phyloP scores from a whole-genome alignment of 2,329 filamentous ascomycete genomes.

The Colletotrichum tropicicola region DNA sequence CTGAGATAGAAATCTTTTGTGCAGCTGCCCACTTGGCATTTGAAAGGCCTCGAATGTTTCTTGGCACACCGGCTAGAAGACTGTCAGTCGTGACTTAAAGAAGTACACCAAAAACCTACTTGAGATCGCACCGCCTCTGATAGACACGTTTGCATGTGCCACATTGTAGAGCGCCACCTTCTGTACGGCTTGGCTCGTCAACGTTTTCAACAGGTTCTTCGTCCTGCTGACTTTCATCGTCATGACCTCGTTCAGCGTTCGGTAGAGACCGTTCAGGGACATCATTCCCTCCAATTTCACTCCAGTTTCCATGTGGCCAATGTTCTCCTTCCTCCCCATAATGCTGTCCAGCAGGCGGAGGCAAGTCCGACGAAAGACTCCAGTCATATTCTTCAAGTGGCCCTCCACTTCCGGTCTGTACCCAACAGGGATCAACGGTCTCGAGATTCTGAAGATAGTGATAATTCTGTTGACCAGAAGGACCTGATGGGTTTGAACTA shows the following conservation, averaged over 20 bases:
- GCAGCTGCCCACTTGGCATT: slow-evolving; percentile 12
- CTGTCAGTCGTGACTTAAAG: not conserved
- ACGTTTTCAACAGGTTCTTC: not conserved
- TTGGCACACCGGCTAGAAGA: not conserved
- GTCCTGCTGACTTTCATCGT: not conserved
- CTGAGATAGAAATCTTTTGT: slow-evolving; percentile 2
- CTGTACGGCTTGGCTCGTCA: not conserved
- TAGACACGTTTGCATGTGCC: not conserved
- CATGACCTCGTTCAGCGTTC: slow-evolving; percentile 1
- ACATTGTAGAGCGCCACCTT: not conserved
- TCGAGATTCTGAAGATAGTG: slow-evolving; percentile 14
- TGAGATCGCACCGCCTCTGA: not conserved
- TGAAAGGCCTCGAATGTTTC: slow-evolving; percentile 2
- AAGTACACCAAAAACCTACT: not conserved
- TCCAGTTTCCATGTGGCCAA: not conserved
- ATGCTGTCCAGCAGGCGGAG: slow-evolving; percentile 30
- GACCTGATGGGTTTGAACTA: slow-evolving; percentile 14
- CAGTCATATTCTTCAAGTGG: slow-evolving; percentile 29
- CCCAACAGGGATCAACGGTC: slow-evolving; percentile 27
- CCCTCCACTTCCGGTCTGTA: slow-evolving; percentile 23
- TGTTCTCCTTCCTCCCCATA: not conserved
- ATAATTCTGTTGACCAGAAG: slow-evolving; percentile 8
- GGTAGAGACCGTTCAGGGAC: not conserved
- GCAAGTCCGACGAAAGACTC: not conserved
- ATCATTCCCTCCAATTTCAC: not conserved